Conservation (phyloP, 768 basidiomycete species). For the Kwoniella dejecticola region DNA sequence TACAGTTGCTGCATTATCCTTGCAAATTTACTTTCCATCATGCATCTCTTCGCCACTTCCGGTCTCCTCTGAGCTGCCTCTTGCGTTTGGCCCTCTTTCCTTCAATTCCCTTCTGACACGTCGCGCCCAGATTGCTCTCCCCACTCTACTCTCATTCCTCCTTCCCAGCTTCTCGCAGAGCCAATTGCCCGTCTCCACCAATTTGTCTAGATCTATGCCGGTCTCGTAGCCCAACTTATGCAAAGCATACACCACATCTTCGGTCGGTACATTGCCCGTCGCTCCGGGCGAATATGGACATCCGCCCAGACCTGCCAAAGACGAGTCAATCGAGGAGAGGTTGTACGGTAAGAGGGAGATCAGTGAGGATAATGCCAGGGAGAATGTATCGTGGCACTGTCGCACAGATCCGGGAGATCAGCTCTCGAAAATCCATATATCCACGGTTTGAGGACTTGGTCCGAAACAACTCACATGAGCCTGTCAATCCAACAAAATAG, state of each 20-base stretch:
- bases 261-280: slow-evolving; percentile 91
- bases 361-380: slow-evolving; percentile 38
- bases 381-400: slow-evolving; percentile 51
- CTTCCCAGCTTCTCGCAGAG: slow-evolving; percentile 69
- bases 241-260: slow-evolving; percentile 82
- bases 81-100: not conserved
- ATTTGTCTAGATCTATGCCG: slow-evolving; percentile 66
- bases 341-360: slow-evolving; percentile 61
- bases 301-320: slow-evolving; percentile 86
- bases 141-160: slow-evolving; percentile 74
- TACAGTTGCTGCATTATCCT: no score
- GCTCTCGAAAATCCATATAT: no score
- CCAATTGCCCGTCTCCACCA: slow-evolving; percentile 81
- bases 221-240: slow-evolving; percentile 64
- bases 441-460: no score
- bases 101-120: slow-evolving; percentile 1
- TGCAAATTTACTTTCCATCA: no score
- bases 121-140: slow-evolving; percentile 67
- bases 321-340: slow-evolving; percentile 74
- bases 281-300: slow-evolving; percentile 97
- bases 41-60: no score
- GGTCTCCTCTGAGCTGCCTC: not conserved
- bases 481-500: no score
- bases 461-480: slow-evolving; percentile 62
- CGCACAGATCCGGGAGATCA: not conserved